Evolutionary conservation across 2,329 filamentous ascomycete genomes (phyloP).

Genomic region (Hymenoscyphus fructigenus): DNA sequence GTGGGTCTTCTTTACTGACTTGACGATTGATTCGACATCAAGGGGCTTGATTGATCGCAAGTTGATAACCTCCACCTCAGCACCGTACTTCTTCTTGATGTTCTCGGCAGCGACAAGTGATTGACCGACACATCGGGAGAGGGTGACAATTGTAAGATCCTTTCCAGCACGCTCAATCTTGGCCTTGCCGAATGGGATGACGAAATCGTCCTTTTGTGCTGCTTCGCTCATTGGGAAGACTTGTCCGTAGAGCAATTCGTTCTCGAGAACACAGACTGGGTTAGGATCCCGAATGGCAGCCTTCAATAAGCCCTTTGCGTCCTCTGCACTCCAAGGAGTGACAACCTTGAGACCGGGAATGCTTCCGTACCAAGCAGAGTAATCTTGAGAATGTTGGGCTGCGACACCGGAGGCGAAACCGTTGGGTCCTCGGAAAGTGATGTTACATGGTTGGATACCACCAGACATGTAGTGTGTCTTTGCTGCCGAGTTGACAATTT

Average conservation of each 20-base stretch:
- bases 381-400: conserved; percentile 98
- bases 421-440: conserved; percentile 99
- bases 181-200: conserved; percentile 96
- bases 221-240: conserved; percentile 96
- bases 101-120: conserved; percentile 83
- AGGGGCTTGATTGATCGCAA: conserved; percentile 96
- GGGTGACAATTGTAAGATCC: conserved; percentile 91
- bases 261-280: conserved; percentile 87
- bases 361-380: conserved; percentile 97
- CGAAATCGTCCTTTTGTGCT: conserved; percentile 93
- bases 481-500: conserved; percentile 97
- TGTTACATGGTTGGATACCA: conserved; percentile 98
- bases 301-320: conserved; percentile 97
- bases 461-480: conserved; percentile 99
- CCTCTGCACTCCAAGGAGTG: conserved; percentile 91
- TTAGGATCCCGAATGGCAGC: conserved; percentile 98
- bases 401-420: conserved; percentile 94
- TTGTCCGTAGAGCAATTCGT: conserved; percentile 90
- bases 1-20: conserved; percentile 98
- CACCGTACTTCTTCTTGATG: conserved; percentile 93
- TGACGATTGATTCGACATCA: conserved; percentile 91
- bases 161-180: conserved; percentile 97
- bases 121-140: conserved; percentile 95
- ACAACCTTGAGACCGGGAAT: conserved; percentile 98
- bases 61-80: conserved; percentile 97